These are phyloP conservation scores for Candida fluviatilis DNA, from an alignment of 805 yeast genomes.

Conservation along the genomic window DNA sequence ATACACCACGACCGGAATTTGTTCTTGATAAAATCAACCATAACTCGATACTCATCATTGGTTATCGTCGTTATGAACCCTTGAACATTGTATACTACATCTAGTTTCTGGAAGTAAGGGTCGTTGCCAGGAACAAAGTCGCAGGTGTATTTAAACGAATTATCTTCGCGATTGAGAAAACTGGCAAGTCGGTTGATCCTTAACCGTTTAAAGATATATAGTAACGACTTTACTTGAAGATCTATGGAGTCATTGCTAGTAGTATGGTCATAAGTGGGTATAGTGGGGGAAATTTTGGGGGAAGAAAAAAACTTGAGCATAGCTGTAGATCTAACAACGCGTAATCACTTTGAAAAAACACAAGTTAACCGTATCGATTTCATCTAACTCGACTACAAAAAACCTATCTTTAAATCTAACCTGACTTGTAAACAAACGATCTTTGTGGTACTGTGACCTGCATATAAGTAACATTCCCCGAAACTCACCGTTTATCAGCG, in stretches of 20 bases:
- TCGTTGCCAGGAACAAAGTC: conserved; percentile 1
- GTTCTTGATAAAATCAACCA: conserved; percentile 64
- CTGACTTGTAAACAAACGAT: too few relatives aligned
- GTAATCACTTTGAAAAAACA: too few relatives aligned
- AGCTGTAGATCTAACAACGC: too few relatives aligned
- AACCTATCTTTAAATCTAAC: too few relatives aligned
- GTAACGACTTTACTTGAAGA: conserved; percentile 55
- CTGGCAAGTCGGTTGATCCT: conserved; percentile 39
- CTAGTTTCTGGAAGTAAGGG: conserved; percentile 37
- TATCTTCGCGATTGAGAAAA: conserved; percentile 26
- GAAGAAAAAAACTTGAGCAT: conserved; percentile 2
- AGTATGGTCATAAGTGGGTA: conserved; percentile 7
- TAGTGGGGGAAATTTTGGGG: conserved; percentile 2
- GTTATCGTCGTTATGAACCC: conserved; percentile 40
- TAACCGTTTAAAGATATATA: conserved; percentile 54
- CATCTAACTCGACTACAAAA: too few relatives aligned
- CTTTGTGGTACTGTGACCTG: too few relatives aligned
- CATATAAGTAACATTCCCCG: too few relatives aligned
- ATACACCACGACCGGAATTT: conserved; percentile 60
- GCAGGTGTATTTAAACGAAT: conserved; percentile 15
- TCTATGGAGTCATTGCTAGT: conserved; percentile 49
- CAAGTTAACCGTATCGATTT: too few relatives aligned
- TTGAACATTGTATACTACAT: conserved; percentile 47
- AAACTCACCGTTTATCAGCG: too few relatives aligned
- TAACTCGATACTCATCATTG: conserved; percentile 60